Evolutionary conservation across 2,329 filamentous ascomycete genomes (phyloP), one percentile per base, ranked within the genome.

Genomic region (Mycosphaerella sp.): DNA sequence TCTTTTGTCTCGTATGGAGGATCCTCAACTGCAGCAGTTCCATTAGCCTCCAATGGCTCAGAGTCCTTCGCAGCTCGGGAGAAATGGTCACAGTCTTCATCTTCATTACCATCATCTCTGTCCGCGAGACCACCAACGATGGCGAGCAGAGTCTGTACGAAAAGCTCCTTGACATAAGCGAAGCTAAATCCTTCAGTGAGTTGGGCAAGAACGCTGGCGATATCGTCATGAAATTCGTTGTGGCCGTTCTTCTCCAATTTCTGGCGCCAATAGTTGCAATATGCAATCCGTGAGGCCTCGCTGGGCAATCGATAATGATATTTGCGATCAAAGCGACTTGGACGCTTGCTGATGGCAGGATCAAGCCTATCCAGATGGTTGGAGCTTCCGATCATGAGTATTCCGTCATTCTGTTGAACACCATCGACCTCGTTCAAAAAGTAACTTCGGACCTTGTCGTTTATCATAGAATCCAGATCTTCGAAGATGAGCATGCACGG

Each of bases 391-490:
- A 69, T 63, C 73, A 88, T 85, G 61, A 87, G 78, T 51, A 87
- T 85, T 14, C 85, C 85, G 59, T 87, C 81, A 58, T 88, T 88
- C 58, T 76, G 78, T 63, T 81, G 80, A 7, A 88, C 76, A 0
- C 84, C 85, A 59, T 88, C 85, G 9, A 87, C 51, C 67, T 87
- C 83, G 64, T 87, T 87, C 49, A 87, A 74, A 70, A 88, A 88
- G 71, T 86, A 87, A 53, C 77, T 81, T 17, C 84, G 75, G 7
- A 84, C 80, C 2, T 66, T 60, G 47, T 83, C 78, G 12, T 75
- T 76, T 43, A 88, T 79, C 38, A 87, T 77, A 3, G 80, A 83
- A 65, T 88, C 85, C 3, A 88, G 75, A 58, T 88, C 85, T 67
- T 88, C 85, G 53, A 88, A 83, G 41, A 88, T 80, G 6, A 88